These are phyloP conservation scores for Heterococcus sp. DNA, from an alignment of 108 stramenopile genomes.

Conservation along the genomic window DNA sequence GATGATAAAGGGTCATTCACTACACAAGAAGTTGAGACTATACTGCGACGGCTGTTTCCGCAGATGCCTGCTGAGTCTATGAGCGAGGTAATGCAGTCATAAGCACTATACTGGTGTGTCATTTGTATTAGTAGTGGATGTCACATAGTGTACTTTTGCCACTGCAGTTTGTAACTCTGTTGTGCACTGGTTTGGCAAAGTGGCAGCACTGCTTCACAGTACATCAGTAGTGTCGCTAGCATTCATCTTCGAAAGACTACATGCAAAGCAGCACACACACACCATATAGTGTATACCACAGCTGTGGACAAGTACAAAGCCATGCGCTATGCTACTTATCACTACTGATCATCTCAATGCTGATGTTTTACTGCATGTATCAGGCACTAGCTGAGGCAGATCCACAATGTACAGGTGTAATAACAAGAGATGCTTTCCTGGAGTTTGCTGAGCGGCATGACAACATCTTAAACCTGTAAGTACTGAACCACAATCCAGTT, in stretches of 20 bases:
- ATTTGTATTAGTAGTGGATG: neutral
- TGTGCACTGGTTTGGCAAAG: no score
- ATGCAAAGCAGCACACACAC: no score
- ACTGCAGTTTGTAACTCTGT: no score
- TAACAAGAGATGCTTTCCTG: neutral
- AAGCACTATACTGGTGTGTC: neutral
- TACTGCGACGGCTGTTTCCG: neutral
- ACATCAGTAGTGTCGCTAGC: no score
- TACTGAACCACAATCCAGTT: neutral
- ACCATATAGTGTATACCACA: no score
- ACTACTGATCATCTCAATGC: no score
- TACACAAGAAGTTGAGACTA: neutral
- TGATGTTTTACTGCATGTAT: neutral
- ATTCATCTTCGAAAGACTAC: no score
- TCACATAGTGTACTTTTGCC: no score
- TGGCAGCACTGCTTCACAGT: no score
- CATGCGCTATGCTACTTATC: no score
- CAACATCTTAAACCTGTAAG: neutral
- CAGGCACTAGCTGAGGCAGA: neutral
- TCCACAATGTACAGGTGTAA: neutral
- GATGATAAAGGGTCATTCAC: neutral
- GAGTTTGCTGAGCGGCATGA: neutral
- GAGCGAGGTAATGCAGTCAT: neutral
- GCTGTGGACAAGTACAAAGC: no score
- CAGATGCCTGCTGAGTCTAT: neutral